Percentiles rank a stretch among this genome's conserved stretches.
phyloP scores from a whole-genome alignment of 495 filamentous ascomycete species.

The Aspergillus saccharolyticus region DNA sequence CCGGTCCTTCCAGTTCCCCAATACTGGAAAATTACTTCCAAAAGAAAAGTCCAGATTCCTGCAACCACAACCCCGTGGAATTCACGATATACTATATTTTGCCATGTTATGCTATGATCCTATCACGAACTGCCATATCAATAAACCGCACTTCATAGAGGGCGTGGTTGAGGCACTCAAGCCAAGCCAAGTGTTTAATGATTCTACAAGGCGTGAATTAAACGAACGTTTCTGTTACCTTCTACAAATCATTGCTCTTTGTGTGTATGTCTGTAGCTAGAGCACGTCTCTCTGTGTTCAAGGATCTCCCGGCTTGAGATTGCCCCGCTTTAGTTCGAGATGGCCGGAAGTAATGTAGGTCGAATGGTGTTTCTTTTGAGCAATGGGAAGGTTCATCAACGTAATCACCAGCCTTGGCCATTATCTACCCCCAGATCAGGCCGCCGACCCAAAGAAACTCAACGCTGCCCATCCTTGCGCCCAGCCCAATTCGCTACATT shows the following conservation, averaged over 20 bases:
- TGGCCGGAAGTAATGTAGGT: no score
- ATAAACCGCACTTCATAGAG: no score
- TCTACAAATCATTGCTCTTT: no score
- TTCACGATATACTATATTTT: not conserved
- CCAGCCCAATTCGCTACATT: not conserved
- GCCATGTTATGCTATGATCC: not conserved
- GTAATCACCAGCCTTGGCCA: not conserved
- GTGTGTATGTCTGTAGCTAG: no score
- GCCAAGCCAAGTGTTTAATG: not conserved
- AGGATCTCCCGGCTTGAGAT: no score
- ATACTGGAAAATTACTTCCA: not conserved
- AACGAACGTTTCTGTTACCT: not conserved
- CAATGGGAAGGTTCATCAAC: not conserved
- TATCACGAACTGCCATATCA: not conserved
- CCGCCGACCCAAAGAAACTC: not conserved
- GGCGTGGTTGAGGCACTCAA: not conserved
- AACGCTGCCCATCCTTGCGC: not conserved
- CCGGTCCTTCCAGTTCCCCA: not conserved
- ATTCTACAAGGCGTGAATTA: not conserved
- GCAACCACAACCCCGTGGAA: not conserved
- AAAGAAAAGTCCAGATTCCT: not conserved
- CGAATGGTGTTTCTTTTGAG: no score
- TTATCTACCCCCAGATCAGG: not conserved
- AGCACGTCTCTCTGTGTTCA: no score
- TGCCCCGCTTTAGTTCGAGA: no score